Evolutionary conservation across 1,139 yeast species (phyloP), one percentile per base, ranked within the genome.

Genomic region (Scheffersomyces cryptocercus): DNA sequence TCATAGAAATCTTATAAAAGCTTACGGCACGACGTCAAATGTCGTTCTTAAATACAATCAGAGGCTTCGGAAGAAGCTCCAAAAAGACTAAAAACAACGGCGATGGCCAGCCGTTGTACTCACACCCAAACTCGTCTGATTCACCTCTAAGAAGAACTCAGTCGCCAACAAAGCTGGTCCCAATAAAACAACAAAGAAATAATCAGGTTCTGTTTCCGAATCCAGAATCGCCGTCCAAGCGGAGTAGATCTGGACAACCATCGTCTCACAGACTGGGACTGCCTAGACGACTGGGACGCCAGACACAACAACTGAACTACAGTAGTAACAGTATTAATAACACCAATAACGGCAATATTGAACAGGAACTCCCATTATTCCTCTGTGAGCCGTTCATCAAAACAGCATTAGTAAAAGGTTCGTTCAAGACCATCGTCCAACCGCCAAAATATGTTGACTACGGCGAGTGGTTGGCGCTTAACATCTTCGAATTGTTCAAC

Each of bases 401-500:
- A 49, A 88, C 97, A 0, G 96, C 98, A 0, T 73, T 93, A 37
- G 99, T 95, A 29, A 93, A 93, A 59, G 99, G 99, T n/a, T 88
- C 96, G 1, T 95, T 90, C 70, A 90, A 88, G 58, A 91, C 99
- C 1, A 93, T 93, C 51, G 98, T 93, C 1, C 96, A 88, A 62
- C 75, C 89, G 28, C 99, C 99, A 20, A 89, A 88, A 61, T 93
- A 91, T 59, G 98, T 95, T 20, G 98, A 95, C 59, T 77, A 81
- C 49, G 88, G 91, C 41, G 99, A 93, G 64, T 93, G 99, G 99
- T 75, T 93, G 16, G 97, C 98, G 1, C 76, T 95, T 42, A 93
- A 91, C 61, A 83, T 89, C 9, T 91, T 91, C 65, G 99, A 93
- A 64, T 81, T 88, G 55, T 90, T 85, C 70, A 86, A 88, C 44